phyloP scores from a whole-genome alignment of 768 basidiomycete genomes.

The Leccinum aurantiacum region DNA sequence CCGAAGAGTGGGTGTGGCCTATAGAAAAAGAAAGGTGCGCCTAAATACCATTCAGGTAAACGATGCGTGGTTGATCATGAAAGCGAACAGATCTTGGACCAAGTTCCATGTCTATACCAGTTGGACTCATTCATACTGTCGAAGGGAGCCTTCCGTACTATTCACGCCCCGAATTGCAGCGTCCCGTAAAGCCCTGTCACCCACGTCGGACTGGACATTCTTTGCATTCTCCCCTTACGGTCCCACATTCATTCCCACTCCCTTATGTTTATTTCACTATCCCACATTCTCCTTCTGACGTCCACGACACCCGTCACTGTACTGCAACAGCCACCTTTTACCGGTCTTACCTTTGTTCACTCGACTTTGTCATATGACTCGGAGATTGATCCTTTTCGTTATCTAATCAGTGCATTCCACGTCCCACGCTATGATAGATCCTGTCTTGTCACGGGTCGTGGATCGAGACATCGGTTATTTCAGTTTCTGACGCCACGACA shows the following conservation, averaged over 20 bases:
- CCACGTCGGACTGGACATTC: not conserved
- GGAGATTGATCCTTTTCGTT: not conserved
- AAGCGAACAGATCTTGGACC: not conserved
- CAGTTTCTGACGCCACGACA: not conserved
- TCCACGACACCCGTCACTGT: not conserved
- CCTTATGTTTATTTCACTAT: not conserved
- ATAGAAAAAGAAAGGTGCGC: not conserved
- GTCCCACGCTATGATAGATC: not conserved
- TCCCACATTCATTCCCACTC: not conserved
- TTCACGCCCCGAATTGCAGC: no score
- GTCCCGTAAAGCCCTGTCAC: no score
- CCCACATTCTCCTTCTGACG: not conserved
- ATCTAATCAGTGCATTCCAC: not conserved
- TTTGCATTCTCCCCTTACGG: not conserved
- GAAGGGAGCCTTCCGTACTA: no score
- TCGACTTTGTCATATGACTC: not conserved
- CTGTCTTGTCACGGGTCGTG: not conserved
- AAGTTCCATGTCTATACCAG: not conserved
- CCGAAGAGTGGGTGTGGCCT: conserved; percentile 13
- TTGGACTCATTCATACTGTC: no score
- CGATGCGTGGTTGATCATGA: not conserved
- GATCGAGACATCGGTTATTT: not conserved
- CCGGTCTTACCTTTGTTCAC: not conserved
- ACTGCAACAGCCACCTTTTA: not conserved
- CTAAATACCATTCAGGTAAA: not conserved